Evolutionary conservation across 2,329 filamentous ascomycete species (phyloP).

Genomic region (Cladosporium phlei): DNA sequence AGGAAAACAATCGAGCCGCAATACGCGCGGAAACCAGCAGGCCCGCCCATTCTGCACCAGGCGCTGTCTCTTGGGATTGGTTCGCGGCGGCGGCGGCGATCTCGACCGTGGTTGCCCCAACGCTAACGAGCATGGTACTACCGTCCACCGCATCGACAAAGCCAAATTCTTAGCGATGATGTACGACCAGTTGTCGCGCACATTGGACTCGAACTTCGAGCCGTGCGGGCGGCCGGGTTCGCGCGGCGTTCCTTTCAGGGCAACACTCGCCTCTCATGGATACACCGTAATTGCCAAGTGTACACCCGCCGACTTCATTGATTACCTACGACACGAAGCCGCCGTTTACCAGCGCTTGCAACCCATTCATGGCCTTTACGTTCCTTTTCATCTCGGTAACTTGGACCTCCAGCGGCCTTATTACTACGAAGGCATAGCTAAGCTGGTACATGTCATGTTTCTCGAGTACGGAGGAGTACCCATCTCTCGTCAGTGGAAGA

Average conservation of each 20-base stretch:
- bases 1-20: background rate
- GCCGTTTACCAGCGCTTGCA: background rate
- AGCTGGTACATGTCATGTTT: conserved; percentile 5
- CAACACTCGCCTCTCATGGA: conserved; percentile 3
- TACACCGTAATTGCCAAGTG: conserved; percentile 4
- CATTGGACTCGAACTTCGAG: background rate
- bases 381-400: background rate
- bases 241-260: conserved; percentile 1
- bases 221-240: conserved; percentile 2
- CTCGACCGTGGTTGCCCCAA: conserved; percentile 4
- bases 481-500: background rate
- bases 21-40: background rate
- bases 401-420: background rate
- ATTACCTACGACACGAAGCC: background rate
- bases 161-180: background rate
- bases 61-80: background rate
- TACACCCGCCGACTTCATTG: background rate
- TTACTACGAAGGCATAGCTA: background rate
- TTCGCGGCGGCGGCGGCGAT: background rate
- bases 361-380: background rate
- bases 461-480: background rate
- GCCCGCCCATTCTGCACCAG: background rate
- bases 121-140: background rate
- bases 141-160: background rate
- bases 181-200: background rate